Conservation (phyloP, 106 monocot species). For the Vanilla planifolia region DNA sequence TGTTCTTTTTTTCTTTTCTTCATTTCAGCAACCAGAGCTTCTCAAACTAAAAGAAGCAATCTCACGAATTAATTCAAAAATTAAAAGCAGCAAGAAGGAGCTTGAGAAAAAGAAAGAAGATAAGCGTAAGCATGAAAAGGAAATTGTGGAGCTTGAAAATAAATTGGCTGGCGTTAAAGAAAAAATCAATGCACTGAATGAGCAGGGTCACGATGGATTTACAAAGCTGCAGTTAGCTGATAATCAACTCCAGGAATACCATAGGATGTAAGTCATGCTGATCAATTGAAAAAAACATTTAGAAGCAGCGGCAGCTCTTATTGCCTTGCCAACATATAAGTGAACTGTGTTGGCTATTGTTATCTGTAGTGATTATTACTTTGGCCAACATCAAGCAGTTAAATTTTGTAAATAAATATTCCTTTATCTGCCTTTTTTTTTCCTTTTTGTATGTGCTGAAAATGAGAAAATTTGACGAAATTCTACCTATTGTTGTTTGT, state of each 20-base stretch:
- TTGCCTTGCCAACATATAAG: neutral
- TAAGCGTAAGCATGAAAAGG: slow-evolving; percentile 64
- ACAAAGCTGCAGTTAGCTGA: slow-evolving; percentile 89
- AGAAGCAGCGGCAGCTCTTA: neutral
- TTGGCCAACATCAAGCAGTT: neutral
- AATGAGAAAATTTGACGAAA: too few species aligned
- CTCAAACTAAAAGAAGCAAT: slow-evolving; percentile 90
- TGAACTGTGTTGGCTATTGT: too few species aligned
- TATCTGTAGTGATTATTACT: neutral
- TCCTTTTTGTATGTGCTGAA: too few species aligned
- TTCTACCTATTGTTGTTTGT: too few species aligned
- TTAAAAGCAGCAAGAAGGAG: slow-evolving; percentile 95
- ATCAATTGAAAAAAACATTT: neutral
- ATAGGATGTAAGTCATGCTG: slow-evolving; percentile 61
- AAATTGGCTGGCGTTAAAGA: slow-evolving; percentile 57
- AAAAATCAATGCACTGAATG: slow-evolving; percentile 44
- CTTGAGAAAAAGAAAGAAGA: slow-evolving; percentile 83
- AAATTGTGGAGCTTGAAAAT: slow-evolving; percentile 56
- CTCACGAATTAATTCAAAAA: slow-evolving; percentile 96
- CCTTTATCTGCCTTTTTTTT: neutral
- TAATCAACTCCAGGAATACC: slow-evolving; percentile 73
- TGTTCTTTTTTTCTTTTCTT: too few species aligned
- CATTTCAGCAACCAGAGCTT: slow-evolving; percentile 94
- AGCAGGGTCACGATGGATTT: slow-evolving; percentile 48
- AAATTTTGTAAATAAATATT: neutral